A percentile compares a stretch with the other conserved stretches of the same genome.
Evolutionary conservation across 345 rosid species (phyloP).

Genomic region (Excoecaria agallocha): DNA sequence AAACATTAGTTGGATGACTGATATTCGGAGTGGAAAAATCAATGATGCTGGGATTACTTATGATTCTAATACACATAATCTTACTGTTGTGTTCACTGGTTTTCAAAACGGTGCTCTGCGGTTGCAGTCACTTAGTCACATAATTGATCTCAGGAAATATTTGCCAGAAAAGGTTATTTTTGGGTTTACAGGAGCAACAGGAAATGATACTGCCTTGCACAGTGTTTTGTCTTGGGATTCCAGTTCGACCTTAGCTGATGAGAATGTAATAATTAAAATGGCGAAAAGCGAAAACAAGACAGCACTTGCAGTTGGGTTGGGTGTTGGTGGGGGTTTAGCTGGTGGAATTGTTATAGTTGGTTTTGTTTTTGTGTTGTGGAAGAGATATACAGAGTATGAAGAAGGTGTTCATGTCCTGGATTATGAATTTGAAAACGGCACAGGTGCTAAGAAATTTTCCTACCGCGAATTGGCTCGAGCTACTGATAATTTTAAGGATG

Average conservation of each 20-base stretch:
- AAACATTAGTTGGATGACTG: conserved; percentile 32
- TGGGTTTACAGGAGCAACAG: conserved; percentile 30
- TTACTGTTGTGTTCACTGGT: conserved; percentile 42
- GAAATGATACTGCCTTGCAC: conserved; percentile 10
- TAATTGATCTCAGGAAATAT: conserved; percentile 8
- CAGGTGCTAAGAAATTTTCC: conserved; percentile 23
- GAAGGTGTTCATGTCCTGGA: conserved; percentile 5
- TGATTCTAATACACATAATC: conserved; percentile 44
- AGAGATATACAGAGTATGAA: not conserved
- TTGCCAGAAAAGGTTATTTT: conserved; percentile 20
- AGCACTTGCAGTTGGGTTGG: conserved; percentile 1
- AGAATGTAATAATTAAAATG: too few species aligned
- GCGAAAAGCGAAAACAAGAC: not conserved
- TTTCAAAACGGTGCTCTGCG: not conserved
- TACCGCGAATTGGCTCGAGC: conserved; percentile 20
- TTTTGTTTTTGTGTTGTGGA: not conserved
- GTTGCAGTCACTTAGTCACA: conserved; percentile 13
- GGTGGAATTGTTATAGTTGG: not conserved
- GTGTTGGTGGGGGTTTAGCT: conserved; percentile 2
- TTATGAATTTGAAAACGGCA: conserved; percentile 21
- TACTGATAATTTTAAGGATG: conserved; percentile 16
- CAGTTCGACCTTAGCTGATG: conserved; percentile 18
- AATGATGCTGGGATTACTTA: conserved; percentile 54
- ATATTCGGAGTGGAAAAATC: conserved; percentile 29
- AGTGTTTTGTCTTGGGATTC: conserved; percentile 19